These are phyloP conservation scores for Trametes pubescens DNA, from an alignment of 1,284 basidiomycete genomes.

Conservation along the genomic window DNA sequence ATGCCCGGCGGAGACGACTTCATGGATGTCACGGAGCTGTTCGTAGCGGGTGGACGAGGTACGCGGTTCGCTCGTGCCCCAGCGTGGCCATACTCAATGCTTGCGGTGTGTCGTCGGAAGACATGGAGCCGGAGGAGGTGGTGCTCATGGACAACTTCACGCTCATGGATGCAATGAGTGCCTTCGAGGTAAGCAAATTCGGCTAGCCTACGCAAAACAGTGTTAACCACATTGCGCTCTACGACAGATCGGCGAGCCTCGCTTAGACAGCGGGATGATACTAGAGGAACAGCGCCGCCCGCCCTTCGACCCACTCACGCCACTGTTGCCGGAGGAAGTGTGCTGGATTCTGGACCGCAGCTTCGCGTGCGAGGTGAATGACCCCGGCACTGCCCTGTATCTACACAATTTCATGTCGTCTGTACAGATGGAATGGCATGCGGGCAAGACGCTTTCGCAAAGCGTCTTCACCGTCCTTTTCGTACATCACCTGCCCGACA, in stretches of 20 bases:
- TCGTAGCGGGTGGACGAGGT: constrained; percentile 51
- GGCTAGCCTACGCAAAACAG: constrained; percentile 14
- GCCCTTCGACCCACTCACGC: constrained; percentile 71
- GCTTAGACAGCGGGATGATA: constrained; percentile 86
- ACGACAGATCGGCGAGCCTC: constrained; percentile 84
- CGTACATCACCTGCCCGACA: constrained; percentile 71
- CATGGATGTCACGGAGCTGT: constrained; percentile 65
- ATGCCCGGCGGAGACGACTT: constrained; percentile 66
- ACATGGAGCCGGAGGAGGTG: constrained; percentile 70
- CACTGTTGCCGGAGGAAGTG: constrained; percentile 77
- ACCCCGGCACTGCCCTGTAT: constrained; percentile 26
- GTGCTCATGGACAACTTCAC: constrained; percentile 77
- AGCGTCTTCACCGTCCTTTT: constrained; percentile 87
- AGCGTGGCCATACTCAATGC: constrained; percentile 14
- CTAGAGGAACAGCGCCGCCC: constrained; percentile 52
- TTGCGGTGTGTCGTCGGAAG: constrained; percentile 47
- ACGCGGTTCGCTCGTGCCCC: constrained; percentile 14
- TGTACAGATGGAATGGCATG: constrained; percentile 85
- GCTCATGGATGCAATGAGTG: constrained; percentile 89
- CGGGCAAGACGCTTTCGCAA: constrained; percentile 85
- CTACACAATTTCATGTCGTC: constrained; percentile 29
- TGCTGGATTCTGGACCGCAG: constrained; percentile 89
- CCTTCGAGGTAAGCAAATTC: constrained; percentile 70
- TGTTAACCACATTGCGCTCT: too few relatives aligned
- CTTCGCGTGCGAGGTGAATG: constrained; percentile 81